Conservation (phyloP, 208 protist species). For the Leishmania lainsoni region DNA sequence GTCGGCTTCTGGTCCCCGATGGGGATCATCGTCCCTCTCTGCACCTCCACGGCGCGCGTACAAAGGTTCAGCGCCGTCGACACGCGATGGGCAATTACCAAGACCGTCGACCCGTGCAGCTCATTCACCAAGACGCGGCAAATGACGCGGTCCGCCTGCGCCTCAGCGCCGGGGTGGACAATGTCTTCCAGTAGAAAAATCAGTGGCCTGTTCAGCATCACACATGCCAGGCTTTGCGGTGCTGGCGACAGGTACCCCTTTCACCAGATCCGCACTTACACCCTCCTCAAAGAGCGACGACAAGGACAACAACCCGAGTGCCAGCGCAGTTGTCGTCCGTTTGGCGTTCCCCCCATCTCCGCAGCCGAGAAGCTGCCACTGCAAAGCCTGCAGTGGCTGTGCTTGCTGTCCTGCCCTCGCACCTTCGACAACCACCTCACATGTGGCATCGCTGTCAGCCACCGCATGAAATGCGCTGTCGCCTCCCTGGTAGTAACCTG, state of each 20-base stretch:
- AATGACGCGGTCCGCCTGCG: conserved; percentile 78
- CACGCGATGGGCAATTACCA: conserved; percentile 95
- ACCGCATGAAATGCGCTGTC: conserved; percentile 27
- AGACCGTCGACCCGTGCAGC: conserved; percentile 90
- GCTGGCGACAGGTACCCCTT: conserved; percentile 8
- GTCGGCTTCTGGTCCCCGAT: conserved; percentile 24
- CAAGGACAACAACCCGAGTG: conserved; percentile 15
- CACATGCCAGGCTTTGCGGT: conserved; percentile 38
- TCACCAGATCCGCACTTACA: conserved; percentile 14
- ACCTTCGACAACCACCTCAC: neutral
- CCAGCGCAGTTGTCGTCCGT: conserved; percentile 7
- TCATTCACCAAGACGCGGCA: conserved; percentile 82
- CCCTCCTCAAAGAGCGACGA: conserved; percentile 20
- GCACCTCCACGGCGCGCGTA: conserved; percentile 84
- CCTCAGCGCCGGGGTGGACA: conserved; percentile 73
- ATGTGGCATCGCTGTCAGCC: conserved; percentile 19
- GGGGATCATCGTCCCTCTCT: conserved; percentile 38
- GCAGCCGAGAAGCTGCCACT: conserved; percentile 5
- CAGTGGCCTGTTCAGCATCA: conserved; percentile 80
- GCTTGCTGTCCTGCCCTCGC: neutral
- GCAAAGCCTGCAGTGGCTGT: neutral
- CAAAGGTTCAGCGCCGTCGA: conserved; percentile 91
- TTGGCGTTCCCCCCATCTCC: conserved; percentile 5
- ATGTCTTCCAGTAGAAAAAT: conserved; percentile 96
- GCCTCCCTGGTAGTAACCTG: conserved; percentile 24